Conservation (phyloP, 1,284 basidiomycete genomes). For the Leccinum insigne region DNA sequence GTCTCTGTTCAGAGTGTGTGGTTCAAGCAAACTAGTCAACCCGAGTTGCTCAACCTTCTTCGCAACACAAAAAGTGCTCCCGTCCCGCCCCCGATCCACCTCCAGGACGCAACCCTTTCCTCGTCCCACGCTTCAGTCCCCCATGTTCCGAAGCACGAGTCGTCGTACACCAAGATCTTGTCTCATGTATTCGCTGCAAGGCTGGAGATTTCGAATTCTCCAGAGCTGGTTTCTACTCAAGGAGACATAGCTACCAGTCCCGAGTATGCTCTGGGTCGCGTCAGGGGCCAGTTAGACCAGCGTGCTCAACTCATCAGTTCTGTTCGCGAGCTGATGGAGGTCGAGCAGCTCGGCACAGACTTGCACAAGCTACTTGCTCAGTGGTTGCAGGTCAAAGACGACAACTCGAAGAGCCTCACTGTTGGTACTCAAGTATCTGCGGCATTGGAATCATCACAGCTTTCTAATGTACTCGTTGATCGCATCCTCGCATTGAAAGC, state of each 20-base stretch:
- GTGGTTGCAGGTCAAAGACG: slow-evolving; percentile 76
- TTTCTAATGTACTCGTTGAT: slow-evolving; percentile 47
- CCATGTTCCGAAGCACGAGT: slow-evolving; percentile 85
- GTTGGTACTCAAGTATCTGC: slow-evolving; percentile 63
- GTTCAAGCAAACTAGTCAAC: slow-evolving; percentile 49
- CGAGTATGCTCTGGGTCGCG: slow-evolving; percentile 92
- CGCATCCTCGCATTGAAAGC: slow-evolving; percentile 59
- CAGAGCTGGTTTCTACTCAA: slow-evolving; percentile 65
- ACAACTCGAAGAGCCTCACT: slow-evolving; percentile 54
- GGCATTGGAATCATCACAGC: slow-evolving; percentile 47
- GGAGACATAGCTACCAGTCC: slow-evolving; percentile 83
- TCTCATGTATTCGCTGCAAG: slow-evolving; percentile 82
- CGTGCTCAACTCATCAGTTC: slow-evolving; percentile 63
- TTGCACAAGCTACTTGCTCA: slow-evolving; percentile 73
- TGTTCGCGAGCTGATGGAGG: slow-evolving; percentile 60
- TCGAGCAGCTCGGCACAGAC: slow-evolving; percentile 48
- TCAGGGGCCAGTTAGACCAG: slow-evolving; percentile 79
- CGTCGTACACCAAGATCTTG: slow-evolving; percentile 91
- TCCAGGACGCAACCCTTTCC: slow-evolving; percentile 39
- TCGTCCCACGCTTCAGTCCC: slow-evolving; percentile 38
- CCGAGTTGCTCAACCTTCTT: slow-evolving; percentile 52
- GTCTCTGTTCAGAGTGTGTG: slow-evolving; percentile 62
- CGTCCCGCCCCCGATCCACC: slow-evolving; percentile 43
- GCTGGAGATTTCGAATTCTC: slow-evolving; percentile 86
- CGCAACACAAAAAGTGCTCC: slow-evolving; percentile 37